Conservation (phyloP, 2,329 filamentous ascomycete genomes). For the Sporothrix dimorphospora region DNA sequence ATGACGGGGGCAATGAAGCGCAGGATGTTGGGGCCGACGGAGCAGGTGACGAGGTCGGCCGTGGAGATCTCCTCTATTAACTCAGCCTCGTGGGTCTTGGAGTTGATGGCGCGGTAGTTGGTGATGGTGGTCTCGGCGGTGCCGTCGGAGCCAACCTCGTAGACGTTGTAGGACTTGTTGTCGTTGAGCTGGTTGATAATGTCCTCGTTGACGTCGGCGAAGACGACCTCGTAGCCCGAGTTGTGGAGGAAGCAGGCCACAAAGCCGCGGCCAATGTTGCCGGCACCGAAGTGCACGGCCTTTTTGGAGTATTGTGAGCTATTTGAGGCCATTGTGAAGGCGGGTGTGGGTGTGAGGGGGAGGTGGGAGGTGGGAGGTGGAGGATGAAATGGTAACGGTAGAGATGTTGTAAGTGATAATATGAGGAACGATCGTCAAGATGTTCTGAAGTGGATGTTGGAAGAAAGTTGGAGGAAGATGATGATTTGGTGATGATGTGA, state of each 20-base stretch:
- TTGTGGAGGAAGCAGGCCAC: slow-evolving; percentile 92
- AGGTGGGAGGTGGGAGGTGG: background rate
- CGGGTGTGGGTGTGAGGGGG: background rate
- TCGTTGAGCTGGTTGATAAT: slow-evolving; percentile 80
- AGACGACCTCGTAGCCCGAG: slow-evolving; percentile 93
- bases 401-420: background rate
- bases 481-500: slow-evolving; percentile 1
- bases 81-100: slow-evolving; percentile 78
- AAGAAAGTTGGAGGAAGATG: background rate
- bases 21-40: slow-evolving; percentile 93
- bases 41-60: slow-evolving; percentile 92
- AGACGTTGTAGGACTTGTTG: slow-evolving; percentile 81
- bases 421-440: slow-evolving; percentile 15
- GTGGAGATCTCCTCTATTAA: slow-evolving; percentile 83
- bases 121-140: slow-evolving; percentile 81
- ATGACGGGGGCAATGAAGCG: slow-evolving; percentile 96
- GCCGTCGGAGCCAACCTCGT: slow-evolving; percentile 85
- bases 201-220: slow-evolving; percentile 87
- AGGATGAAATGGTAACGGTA: background rate
- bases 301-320: slow-evolving; percentile 51
- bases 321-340: slow-evolving; percentile 29
- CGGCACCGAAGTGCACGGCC: slow-evolving; percentile 83
- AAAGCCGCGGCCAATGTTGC: slow-evolving; percentile 85
- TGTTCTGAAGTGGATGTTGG: background rate
- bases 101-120: slow-evolving; percentile 98